Evolutionary conservation across 1,139 yeast species (phyloP).

Genomic region (Saccharomycopsis hybrid): DNA sequence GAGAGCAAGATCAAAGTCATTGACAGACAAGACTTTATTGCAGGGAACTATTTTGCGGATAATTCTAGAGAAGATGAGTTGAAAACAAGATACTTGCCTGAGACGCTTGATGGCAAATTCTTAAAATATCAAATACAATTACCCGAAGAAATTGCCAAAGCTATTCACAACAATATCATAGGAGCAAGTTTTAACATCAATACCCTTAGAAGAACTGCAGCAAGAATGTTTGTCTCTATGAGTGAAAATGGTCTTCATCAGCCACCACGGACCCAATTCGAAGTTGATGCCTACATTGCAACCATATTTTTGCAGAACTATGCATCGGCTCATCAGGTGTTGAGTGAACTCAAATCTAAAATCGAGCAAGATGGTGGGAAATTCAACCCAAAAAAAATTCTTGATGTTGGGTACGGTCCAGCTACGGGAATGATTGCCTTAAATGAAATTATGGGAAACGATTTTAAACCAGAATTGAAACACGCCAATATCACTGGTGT

Average conservation of each 20-base stretch:
- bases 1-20: slow-evolving; percentile 28
- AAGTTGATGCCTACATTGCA: slow-evolving; percentile 78
- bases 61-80: slow-evolving; percentile 27
- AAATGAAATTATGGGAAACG: slow-evolving; percentile 69
- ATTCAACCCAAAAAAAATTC: slow-evolving; percentile 59
- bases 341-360: slow-evolving; percentile 60
- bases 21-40: slow-evolving; percentile 27
- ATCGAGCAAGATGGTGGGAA: slow-evolving; percentile 29
- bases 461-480: slow-evolving; percentile 54
- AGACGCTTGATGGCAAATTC: slow-evolving; percentile 41
- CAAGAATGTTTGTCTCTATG: slow-evolving; percentile 43
- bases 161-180: slow-evolving; percentile 55
- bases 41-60: slow-evolving; percentile 28
- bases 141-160: slow-evolving; percentile 47
- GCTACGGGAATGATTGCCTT: slow-evolving; percentile 88
- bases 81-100: slow-evolving; percentile 28
- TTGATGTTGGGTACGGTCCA: slow-evolving; percentile 89
- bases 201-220: slow-evolving; percentile 46
- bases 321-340: slow-evolving; percentile 60
- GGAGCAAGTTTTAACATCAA: slow-evolving; percentile 48
- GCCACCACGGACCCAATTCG: slow-evolving; percentile 47
- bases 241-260: slow-evolving; percentile 46
- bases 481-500: slow-evolving; percentile 73
- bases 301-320: slow-evolving; percentile 83
- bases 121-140: slow-evolving; percentile 40